phyloP scores from a whole-genome alignment of 1,284 basidiomycete genomes.

The Spongispora temasekensis region DNA sequence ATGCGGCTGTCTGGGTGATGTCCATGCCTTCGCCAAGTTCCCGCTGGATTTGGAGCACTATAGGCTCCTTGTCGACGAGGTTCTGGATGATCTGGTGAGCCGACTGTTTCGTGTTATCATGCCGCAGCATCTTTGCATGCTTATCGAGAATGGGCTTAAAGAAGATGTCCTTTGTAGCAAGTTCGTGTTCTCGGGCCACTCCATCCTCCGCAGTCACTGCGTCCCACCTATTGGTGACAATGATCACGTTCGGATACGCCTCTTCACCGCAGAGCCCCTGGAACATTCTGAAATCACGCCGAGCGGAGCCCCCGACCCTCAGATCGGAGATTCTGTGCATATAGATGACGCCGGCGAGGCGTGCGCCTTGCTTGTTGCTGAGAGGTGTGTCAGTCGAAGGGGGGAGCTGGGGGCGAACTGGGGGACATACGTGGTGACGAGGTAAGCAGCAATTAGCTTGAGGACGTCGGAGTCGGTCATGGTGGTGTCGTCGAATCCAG shows the following conservation, averaged over 20 bases:
- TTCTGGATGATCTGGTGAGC: slow-evolving; percentile 38
- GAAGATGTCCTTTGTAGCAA: slow-evolving; percentile 41
- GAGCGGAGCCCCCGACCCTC: slow-evolving; percentile 50
- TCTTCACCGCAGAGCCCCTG: slow-evolving; percentile 52
- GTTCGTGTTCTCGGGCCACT: slow-evolving; percentile 37
- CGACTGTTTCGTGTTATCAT: slow-evolving; percentile 37
- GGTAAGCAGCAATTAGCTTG: slow-evolving; percentile 39
- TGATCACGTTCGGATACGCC: slow-evolving; percentile 47
- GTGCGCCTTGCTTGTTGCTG: slow-evolving; percentile 43
- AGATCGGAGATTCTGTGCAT: slow-evolving; percentile 55
- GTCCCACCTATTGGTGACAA: slow-evolving; percentile 56
- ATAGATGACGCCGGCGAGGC: slow-evolving; percentile 49
- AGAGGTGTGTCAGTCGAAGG: slow-evolving; percentile 9
- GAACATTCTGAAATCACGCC: slow-evolving; percentile 54
- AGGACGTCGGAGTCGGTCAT: slow-evolving; percentile 40
- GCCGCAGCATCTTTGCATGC: slow-evolving; percentile 40
- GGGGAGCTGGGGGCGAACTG: not conserved
- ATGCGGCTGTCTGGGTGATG: slow-evolving; percentile 40
- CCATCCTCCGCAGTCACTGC: slow-evolving; percentile 37
- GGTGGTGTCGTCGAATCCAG: slow-evolving; percentile 42
- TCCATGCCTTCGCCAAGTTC: slow-evolving; percentile 41
- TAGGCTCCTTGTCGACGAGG: slow-evolving; percentile 35
- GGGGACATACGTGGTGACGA: slow-evolving; percentile 33
- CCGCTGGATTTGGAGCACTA: slow-evolving; percentile 42
- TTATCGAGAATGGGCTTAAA: slow-evolving; percentile 42